Conservation (phyloP, 768 basidiomycete species). For the Naematelia aurantialba region DNA sequence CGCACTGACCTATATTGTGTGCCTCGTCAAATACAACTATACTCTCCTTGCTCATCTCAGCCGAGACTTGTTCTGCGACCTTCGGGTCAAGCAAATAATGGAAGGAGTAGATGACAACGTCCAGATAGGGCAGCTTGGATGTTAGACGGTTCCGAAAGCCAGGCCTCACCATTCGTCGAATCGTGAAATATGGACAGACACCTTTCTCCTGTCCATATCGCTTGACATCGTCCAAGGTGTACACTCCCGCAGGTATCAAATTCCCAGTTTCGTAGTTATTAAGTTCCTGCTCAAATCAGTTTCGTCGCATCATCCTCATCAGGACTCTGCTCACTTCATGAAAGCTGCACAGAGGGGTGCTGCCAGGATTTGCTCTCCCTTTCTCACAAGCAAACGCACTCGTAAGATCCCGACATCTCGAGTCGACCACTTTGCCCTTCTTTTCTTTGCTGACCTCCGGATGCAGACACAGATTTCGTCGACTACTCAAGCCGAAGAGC, state of each 20-base stretch:
- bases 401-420: slow-evolving; percentile 91
- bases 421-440: slow-evolving; percentile 96
- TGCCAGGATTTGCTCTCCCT: slow-evolving; percentile 78
- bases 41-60: slow-evolving; percentile 93
- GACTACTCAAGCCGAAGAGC: slow-evolving; percentile 89
- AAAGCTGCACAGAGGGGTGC: slow-evolving; percentile 85
- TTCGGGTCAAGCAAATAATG: slow-evolving; percentile 98
- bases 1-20: slow-evolving; percentile 83
- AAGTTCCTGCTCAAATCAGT: slow-evolving; percentile 64
- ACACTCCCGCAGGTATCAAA: slow-evolving; percentile 78
- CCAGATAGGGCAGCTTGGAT: slow-evolving; percentile 83
- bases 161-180: slow-evolving; percentile 80
- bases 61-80: slow-evolving; percentile 97
- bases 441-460: slow-evolving; percentile 96
- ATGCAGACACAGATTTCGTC: slow-evolving; percentile 94
- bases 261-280: slow-evolving; percentile 75
- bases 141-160: background rate
- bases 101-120: slow-evolving; percentile 97
- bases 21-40: slow-evolving; percentile 99
- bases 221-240: slow-evolving; percentile 89
- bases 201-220: slow-evolving; percentile 79
- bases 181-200: slow-evolving; percentile 91
- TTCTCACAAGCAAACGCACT: slow-evolving; percentile 77
- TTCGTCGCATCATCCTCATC: slow-evolving; percentile 11
- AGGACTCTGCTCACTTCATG: slow-evolving; percentile 68